Conservation (phyloP, 805 yeast species). For the Zygotorulaspora chibaensis region DNA sequence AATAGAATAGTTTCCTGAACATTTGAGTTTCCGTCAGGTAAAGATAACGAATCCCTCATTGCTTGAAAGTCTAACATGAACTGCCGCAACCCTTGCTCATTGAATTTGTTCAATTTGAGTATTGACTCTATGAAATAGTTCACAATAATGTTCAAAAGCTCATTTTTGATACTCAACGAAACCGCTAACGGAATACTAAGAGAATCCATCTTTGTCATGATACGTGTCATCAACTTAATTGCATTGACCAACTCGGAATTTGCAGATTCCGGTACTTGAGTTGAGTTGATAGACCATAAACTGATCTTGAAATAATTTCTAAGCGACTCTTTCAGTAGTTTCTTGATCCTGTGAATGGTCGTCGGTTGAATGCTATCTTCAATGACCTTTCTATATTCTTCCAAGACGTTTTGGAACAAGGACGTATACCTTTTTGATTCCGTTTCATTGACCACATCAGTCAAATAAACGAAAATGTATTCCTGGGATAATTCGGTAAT, state of each 20-base stretch:
- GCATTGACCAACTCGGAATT: conserved; percentile 32
- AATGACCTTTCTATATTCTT: conserved; percentile 29
- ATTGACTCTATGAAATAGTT: conserved; percentile 36
- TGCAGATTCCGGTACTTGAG: conserved; percentile 7
- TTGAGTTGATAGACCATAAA: conserved; percentile 27
- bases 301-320: conserved; percentile 34
- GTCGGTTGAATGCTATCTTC: conserved; percentile 29
- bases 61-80: conserved; percentile 32
- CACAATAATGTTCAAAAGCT: conserved; percentile 26
- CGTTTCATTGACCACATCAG: conserved; percentile 22
- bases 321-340: conserved; percentile 29
- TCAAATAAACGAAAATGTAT: conserved; percentile 20
- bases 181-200: conserved; percentile 16
- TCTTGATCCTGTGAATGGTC: conserved; percentile 31
- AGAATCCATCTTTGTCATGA: conserved; percentile 17
- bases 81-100: conserved; percentile 33
- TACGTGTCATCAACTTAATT: conserved; percentile 20
- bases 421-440: conserved; percentile 22
- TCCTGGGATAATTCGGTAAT: conserved; percentile 19
- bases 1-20: conserved; percentile 21
- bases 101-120: conserved; percentile 38
- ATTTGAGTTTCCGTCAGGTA: conserved; percentile 17
- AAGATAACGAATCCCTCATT: conserved; percentile 26
- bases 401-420: conserved; percentile 32
- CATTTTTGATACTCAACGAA: conserved; percentile 23